Evolutionary conservation across 441 rosid species (phyloP).

Genomic region (Erodium texanum): DNA sequence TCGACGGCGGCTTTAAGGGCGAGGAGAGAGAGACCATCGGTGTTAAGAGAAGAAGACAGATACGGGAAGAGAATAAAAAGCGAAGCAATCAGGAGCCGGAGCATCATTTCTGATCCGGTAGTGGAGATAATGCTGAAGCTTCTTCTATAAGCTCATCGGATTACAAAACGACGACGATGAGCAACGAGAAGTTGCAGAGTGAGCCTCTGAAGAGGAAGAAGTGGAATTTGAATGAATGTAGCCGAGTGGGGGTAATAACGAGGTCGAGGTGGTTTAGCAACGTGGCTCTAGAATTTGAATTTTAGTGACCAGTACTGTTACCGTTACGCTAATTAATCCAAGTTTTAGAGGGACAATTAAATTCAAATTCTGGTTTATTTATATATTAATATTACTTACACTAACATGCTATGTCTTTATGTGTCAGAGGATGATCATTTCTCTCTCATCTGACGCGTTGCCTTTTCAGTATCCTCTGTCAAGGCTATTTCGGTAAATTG

Average conservation of each 20-base stretch:
- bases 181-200: constrained; percentile 7
- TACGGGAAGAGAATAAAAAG: constrained; percentile 10
- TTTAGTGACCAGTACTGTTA: background rate
- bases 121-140: too few relatives aligned
- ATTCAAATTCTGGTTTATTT: too few relatives aligned
- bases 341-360: background rate
- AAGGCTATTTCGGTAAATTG: background rate
- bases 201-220: background rate
- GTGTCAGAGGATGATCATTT: background rate
- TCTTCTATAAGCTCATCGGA: too few relatives aligned
- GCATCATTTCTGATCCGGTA: background rate
- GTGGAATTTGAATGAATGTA: too few relatives aligned
- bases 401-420: background rate
- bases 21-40: constrained; percentile 82
- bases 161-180: background rate
- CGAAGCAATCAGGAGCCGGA: background rate
- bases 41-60: constrained; percentile 35
- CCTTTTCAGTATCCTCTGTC: background rate
- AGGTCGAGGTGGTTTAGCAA: background rate
- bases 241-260: background rate
- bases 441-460: background rate
- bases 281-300: background rate
- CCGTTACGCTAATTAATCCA: background rate
- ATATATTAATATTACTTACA: background rate
- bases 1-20: constrained; percentile 83